phyloP scores from a whole-genome alignment of 176 grass and related monocot genomes.

The Saccharum spontaneum region DNA sequence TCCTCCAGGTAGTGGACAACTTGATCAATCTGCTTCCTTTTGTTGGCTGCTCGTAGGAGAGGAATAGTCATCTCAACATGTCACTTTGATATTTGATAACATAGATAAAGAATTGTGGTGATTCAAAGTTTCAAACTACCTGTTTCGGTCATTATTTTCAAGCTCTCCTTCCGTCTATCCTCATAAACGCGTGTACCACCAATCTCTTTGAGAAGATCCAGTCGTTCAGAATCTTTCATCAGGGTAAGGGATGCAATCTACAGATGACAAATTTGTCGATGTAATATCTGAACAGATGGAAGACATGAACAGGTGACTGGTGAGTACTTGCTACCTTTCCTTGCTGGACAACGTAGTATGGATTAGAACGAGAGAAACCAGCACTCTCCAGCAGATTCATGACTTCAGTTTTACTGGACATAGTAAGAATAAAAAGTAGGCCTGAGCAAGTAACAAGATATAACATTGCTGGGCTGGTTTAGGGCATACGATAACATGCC shows the following conservation, averaged over 20 bases:
- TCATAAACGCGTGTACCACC: constrained; percentile 97
- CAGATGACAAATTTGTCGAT: constrained; percentile 34
- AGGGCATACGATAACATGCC: constrained; percentile 49
- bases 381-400: constrained; percentile 99
- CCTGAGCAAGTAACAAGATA: constrained; percentile 21
- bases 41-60: constrained; percentile 63
- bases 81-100: not conserved
- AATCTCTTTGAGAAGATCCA: constrained; percentile 99
- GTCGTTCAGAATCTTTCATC: constrained; percentile 96
- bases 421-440: constrained; percentile 17
- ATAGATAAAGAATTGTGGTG: not conserved
- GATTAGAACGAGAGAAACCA: constrained; percentile 98
- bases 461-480: constrained; percentile 16
- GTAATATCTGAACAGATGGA: constrained; percentile 16
- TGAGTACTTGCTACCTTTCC: constrained; percentile 66
- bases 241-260: constrained; percentile 96
- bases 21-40: constrained; percentile 99
- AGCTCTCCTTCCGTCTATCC: constrained; percentile 89
- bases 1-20: constrained; percentile 93
- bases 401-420: constrained; percentile 96
- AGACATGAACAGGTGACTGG: constrained; percentile 12
- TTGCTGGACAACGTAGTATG: constrained; percentile 98
- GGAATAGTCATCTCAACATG: not conserved
- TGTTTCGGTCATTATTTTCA: constrained; percentile 99
- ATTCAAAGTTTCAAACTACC: constrained; percentile 53